phyloP scores from a whole-genome alignment of 164 flowering plant genomes.

The Pachysandra terminalis region DNA sequence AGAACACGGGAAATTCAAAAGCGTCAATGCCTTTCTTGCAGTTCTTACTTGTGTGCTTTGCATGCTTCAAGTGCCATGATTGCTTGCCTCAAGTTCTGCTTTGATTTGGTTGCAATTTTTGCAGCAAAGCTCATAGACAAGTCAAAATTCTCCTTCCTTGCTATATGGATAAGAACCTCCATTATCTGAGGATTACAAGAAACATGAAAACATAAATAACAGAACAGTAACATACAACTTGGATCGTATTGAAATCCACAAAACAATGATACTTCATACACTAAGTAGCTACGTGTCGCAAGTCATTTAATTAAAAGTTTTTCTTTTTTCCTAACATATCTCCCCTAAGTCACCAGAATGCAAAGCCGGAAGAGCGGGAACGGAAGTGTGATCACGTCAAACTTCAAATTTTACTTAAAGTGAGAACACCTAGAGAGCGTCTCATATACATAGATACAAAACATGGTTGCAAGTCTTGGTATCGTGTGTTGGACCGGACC shows the following conservation, averaged over 20 bases:
- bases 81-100: conserved; percentile 66
- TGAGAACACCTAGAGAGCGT: no score
- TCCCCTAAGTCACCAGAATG: no score
- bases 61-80: conserved; percentile 86
- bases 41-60: conserved; percentile 64
- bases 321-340: not conserved
- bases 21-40: not conserved
- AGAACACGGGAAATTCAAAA: not conserved
- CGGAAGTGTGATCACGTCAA: no score
- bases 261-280: no score
- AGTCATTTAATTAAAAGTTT: not conserved
- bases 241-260: not conserved
- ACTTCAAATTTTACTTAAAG: no score
- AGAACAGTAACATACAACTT: not conserved
- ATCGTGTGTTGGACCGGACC: no score
- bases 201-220: not conserved
- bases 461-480: no score
- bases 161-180: conserved; percentile 65
- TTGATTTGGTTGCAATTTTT: conserved; percentile 62
- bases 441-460: no score
- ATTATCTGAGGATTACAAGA: conserved; percentile 35
- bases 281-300: not conserved
- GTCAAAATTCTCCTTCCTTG: conserved; percentile 58
- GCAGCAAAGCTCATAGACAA: conserved; percentile 61
- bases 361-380: no score